Evolutionary conservation across 257 asterid species (phyloP).

Genomic region (Craterostigma plantagineum): DNA sequence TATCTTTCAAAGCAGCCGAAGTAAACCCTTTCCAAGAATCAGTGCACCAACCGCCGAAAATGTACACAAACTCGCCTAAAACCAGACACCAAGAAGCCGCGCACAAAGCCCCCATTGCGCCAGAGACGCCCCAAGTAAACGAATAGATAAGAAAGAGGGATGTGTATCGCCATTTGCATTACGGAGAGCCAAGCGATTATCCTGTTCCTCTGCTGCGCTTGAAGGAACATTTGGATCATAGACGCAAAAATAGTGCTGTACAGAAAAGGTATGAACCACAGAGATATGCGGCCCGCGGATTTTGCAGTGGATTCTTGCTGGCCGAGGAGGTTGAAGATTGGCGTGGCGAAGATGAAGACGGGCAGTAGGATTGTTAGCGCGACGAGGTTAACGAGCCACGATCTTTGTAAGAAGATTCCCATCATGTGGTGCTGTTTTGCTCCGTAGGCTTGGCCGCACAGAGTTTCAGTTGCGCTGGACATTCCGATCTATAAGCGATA

Average conservation of each 20-base stretch:
- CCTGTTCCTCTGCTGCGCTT: not conserved
- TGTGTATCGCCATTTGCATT: not conserved
- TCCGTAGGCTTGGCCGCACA: not conserved
- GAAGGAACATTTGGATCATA: not conserved
- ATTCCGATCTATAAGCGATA: too few relatives aligned
- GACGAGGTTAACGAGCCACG: not conserved
- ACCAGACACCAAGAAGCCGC: not conserved
- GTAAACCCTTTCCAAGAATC: not conserved
- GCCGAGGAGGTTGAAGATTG: not conserved
- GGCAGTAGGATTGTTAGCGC: not conserved
- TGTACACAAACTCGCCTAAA: not conserved
- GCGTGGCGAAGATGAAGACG: not conserved
- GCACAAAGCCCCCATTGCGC: not conserved
- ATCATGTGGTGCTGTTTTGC: constrained; percentile 1
- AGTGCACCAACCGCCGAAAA: not conserved
- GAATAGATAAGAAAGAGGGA: not conserved
- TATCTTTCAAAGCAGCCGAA: not conserved
- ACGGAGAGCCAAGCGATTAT: not conserved
- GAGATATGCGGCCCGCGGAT: not conserved
- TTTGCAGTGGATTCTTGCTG: not conserved
- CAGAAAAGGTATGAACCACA: not conserved
- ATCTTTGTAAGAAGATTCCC: not conserved
- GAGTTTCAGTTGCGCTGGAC: not conserved
- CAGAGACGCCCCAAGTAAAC: not conserved
- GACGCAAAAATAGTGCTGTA: not conserved